Evolutionary conservation across 192 early-diverging fungal genomes (phyloP).

Genomic region (Mortierella antarctica): DNA sequence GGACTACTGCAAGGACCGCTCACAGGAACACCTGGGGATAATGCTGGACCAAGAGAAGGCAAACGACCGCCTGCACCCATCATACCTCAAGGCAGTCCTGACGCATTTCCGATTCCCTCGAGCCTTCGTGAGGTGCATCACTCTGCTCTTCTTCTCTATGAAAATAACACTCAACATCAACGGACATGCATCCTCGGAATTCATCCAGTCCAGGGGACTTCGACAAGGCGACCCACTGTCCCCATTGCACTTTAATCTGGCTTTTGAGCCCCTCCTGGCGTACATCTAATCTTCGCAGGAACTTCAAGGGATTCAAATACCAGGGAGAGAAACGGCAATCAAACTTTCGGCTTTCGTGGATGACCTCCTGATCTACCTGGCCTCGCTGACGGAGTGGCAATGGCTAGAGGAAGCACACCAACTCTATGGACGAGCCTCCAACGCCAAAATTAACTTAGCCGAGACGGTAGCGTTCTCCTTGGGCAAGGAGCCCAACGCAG

Average conservation of each 20-base stretch:
- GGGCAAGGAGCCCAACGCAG: background rate
- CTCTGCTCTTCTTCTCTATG: conserved; percentile 29
- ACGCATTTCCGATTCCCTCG: background rate
- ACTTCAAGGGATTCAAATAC: background rate
- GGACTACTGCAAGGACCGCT: too few relatives aligned
- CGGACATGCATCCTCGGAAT: background rate
- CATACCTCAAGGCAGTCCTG: conserved; percentile 5
- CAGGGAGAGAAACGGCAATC: background rate
- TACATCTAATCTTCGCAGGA: too few relatives aligned
- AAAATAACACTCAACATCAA: conserved; percentile 36
- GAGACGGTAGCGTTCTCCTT: conserved; percentile 32
- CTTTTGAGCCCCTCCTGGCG: too few relatives aligned
- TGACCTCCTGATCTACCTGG: conserved; percentile 18
- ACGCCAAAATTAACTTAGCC: conserved; percentile 27
- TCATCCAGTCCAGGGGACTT: conserved; percentile 29
- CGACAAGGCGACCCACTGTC: conserved; percentile 54
- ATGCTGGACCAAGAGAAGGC: conserved; percentile 50
- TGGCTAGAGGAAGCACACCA: background rate
- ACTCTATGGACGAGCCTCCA: conserved; percentile 13
- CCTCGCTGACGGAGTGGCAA: conserved; percentile 4
- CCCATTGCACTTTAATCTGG: too few relatives aligned
- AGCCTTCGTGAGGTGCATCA: background rate
- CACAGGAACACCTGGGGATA: conserved; percentile 21
- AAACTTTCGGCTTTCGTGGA: conserved; percentile 32
- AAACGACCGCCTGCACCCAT: conserved; percentile 37